Base-by-base conservation (phyloP, 495 filamentous ascomycete species). In the Neurospora terricola region DNA sequence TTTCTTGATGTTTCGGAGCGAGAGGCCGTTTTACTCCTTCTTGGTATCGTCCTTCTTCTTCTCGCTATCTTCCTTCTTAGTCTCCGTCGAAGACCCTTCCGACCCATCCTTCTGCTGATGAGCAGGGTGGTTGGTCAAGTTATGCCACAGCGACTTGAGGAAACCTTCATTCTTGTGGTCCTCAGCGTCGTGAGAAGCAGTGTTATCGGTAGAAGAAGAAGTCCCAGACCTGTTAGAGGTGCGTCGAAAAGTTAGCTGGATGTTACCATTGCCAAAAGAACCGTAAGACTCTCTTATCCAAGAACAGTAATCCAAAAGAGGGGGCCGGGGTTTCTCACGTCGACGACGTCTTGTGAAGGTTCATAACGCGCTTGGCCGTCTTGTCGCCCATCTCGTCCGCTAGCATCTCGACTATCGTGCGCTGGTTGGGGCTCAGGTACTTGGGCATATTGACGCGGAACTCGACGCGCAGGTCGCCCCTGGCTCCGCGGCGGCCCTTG, bases 361-460 rank as follows among this genome's bases (percentile, higher is more conserved):
- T 93, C 94, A 98, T 98, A 54, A 96, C 88, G 59, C 96, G 88
- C 80, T 91, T 94, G n/a, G 96, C 96, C 21, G 88, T 92, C 82
- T 93, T 91, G 79, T 99, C 96, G 14, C 88, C 88, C 86, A 98
- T 89, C 84, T 99, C 96, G 76, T 99, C 94, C 38, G 96, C 96
- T 62, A 99, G 87, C 85, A 98, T 93, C 82, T 99, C 96, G 73
- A 98, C 80, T 38, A 99, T 91, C 1, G 91, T 94, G 42, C 96
- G 88, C 84, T 98, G 95, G 81, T 96, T 97, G 27, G 88, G 84
- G 30, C 89, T 93, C 77, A 99, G 84, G 77, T 94, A 96, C 82
- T 96, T 98, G 14, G 96, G 96, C 93, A 98, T 97, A 38, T 88
- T 81, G 16, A 99, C 92, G 84, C 94, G 95, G 85, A 96, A 98